phyloP scores from a whole-genome alignment of 108 stramenopile genomes.

The Bacterosira constricta region DNA sequence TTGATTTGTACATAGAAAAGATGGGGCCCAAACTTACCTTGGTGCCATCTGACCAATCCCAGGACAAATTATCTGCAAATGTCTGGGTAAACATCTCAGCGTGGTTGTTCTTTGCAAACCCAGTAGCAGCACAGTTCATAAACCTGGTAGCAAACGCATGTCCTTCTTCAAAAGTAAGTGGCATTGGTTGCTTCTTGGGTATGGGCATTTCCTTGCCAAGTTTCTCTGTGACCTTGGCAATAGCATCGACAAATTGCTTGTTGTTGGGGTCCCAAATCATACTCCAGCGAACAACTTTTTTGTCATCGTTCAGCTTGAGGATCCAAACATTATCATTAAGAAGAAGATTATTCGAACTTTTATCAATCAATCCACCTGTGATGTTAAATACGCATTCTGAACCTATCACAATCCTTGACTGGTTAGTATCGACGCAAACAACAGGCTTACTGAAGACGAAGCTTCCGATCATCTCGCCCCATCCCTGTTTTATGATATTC shows the following conservation, averaged over 20 bases:
- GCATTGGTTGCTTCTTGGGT: neutral
- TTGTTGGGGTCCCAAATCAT: neutral
- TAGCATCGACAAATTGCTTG: neutral
- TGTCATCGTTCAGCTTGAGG: neutral
- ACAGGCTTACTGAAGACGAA: neutral
- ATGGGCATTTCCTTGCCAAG: neutral
- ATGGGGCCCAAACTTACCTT: neutral
- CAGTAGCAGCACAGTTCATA: neutral
- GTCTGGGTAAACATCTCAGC: neutral
- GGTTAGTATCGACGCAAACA: constrained; percentile 1
- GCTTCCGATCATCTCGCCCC: neutral
- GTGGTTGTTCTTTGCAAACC: constrained; percentile 10
- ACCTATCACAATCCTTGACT: neutral
- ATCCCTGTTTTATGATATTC: neutral
- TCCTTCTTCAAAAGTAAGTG: constrained; percentile 4
- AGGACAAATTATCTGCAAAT: neutral
- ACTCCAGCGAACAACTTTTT: neutral
- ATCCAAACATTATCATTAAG: neutral
- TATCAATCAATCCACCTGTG: neutral
- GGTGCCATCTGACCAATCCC: constrained; percentile 17
- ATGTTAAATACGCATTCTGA: neutral
- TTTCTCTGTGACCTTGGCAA: too few species aligned
- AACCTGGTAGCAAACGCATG: constrained; percentile 4
- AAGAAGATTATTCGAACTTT: neutral
- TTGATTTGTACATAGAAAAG: neutral